A percentile compares a stretch with the other conserved stretches of the same genome.
phyloP scores from a whole-genome alignment of 805 yeast genomes.

The Candida bentonensis region DNA sequence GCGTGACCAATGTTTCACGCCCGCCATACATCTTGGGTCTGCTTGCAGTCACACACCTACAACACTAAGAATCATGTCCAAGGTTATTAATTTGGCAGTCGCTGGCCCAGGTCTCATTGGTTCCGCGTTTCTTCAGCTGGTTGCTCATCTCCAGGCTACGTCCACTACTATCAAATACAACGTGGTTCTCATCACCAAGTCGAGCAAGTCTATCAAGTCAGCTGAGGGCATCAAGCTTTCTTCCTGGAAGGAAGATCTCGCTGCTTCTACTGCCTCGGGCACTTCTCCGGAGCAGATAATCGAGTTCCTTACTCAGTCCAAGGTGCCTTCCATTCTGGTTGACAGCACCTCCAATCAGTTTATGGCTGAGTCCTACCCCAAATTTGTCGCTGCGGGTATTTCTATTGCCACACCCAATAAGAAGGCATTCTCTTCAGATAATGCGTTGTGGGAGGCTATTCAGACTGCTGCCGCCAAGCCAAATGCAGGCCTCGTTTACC shows the following conservation, averaged over 20 bases:
- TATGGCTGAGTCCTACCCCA: slow-evolving; percentile 66
- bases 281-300: slow-evolving; percentile 46
- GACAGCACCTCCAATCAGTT: slow-evolving; percentile 86
- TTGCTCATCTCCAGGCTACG: slow-evolving; percentile 36
- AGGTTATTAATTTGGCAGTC: slow-evolving; percentile 42
- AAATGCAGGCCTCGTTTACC: slow-evolving; percentile 72
- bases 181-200: slow-evolving; percentile 67
- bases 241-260: slow-evolving; percentile 38
- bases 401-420: slow-evolving; percentile 97
- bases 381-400: slow-evolving; percentile 59
- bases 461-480: slow-evolving; percentile 40
- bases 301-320: slow-evolving; percentile 48
- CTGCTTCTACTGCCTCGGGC: slow-evolving; percentile 32
- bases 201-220: slow-evolving; percentile 55
- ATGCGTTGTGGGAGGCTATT: slow-evolving; percentile 63
- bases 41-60: no score
- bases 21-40: no score
- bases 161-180: slow-evolving; percentile 48
- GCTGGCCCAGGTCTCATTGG: slow-evolving; percentile 95
- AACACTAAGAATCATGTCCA: neutral
- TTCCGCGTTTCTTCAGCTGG: slow-evolving; percentile 74
- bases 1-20: no score
- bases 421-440: slow-evolving; percentile 81
- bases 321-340: slow-evolving; percentile 65
- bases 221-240: slow-evolving; percentile 55